Percentiles rank a stretch among this genome's conserved stretches.
phyloP scores from a whole-genome alignment of 2,329 filamentous ascomycete genomes.

The Colletotrichum caudatum region DNA sequence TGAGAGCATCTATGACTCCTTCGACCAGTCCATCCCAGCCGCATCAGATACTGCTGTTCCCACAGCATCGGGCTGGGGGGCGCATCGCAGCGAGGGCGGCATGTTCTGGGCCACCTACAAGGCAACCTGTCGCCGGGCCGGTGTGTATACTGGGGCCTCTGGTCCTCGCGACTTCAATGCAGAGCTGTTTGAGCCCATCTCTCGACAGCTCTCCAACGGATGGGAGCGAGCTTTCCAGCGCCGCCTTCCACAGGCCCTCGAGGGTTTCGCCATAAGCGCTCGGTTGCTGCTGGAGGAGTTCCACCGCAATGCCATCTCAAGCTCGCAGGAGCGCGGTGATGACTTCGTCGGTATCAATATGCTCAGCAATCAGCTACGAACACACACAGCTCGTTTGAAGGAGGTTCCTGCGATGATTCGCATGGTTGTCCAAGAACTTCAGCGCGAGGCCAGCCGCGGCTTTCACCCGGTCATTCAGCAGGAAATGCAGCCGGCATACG shows the following conservation, averaged over 20 bases:
- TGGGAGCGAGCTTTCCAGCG: constrained; percentile 49
- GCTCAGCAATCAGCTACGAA: constrained; percentile 44
- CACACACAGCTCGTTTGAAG: constrained; percentile 32
- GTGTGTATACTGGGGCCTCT: constrained; percentile 40
- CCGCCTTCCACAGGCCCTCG: constrained; percentile 41
- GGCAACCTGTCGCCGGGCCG: constrained; percentile 45
- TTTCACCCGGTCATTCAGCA: constrained; percentile 44
- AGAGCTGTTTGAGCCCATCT: constrained; percentile 46
- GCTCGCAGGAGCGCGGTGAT: constrained; percentile 31
- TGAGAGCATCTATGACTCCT: constrained; percentile 44
- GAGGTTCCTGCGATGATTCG: constrained; percentile 37
- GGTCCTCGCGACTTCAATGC: constrained; percentile 46
- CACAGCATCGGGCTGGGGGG: constrained; percentile 45
- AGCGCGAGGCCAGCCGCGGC: constrained; percentile 45
- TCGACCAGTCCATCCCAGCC: constrained; percentile 42
- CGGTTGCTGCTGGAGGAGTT: constrained; percentile 24
- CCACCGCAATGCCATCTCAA: constrained; percentile 36
- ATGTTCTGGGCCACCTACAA: constrained; percentile 47
- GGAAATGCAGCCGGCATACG: constrained; percentile 44
- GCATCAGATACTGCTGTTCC: constrained; percentile 42
- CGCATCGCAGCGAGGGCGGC: constrained; percentile 40
- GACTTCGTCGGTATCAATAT: constrained; percentile 41
- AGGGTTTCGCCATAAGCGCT: constrained; percentile 21
- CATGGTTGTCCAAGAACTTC: constrained; percentile 39
- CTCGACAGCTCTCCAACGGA: constrained; percentile 39